These are phyloP conservation scores for Cladophialophora immunda DNA, from an alignment of 2,329 filamentous ascomycete species.

Conservation along the genomic window DNA sequence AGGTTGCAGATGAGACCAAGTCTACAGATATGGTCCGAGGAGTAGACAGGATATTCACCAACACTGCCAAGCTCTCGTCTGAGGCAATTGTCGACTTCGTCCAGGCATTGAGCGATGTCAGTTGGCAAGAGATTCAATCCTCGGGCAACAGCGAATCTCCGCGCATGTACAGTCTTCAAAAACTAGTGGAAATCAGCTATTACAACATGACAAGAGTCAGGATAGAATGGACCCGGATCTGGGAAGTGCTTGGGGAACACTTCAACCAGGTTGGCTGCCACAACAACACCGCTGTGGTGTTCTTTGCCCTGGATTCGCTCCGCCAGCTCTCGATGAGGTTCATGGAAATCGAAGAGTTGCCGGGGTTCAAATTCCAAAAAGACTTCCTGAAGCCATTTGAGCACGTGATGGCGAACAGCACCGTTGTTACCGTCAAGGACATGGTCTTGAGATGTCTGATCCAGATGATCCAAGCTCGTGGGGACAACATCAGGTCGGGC, in stretches of 20 bases:
- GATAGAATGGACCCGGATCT: constrained; percentile 98
- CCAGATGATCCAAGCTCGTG: constrained; percentile 98
- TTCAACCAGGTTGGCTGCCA: constrained; percentile 98
- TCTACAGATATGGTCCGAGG: constrained; percentile 92
- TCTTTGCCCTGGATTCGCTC: constrained; percentile 94
- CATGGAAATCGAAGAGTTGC: constrained; percentile 96
- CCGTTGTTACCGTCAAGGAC: constrained; percentile 91
- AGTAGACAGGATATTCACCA: constrained; percentile 96
- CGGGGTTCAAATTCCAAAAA: constrained; percentile 99
- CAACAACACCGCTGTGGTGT: constrained; percentile 94
- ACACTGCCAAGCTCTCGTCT: constrained; percentile 89
- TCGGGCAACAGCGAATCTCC: constrained; percentile 96
- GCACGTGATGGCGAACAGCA: constrained; percentile 94
- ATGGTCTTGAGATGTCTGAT: constrained; percentile 96
- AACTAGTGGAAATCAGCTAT: constrained; percentile 97
- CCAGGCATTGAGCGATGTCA: constrained; percentile 89
- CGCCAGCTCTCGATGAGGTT: constrained; percentile 98
- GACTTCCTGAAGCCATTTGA: constrained; percentile 99
- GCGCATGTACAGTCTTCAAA: constrained; percentile 95
- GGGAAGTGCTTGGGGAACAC: constrained; percentile 96
- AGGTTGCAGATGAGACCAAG: constrained; percentile 89
- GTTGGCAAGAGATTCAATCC: constrained; percentile 98
- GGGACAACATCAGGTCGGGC: constrained; percentile 95
- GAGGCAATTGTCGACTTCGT: constrained; percentile 97
- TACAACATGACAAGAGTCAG: constrained; percentile 99